Evolutionary conservation across 2,329 filamentous ascomycete species (phyloP).

Genomic region (Hymenoscyphus infarciens): DNA sequence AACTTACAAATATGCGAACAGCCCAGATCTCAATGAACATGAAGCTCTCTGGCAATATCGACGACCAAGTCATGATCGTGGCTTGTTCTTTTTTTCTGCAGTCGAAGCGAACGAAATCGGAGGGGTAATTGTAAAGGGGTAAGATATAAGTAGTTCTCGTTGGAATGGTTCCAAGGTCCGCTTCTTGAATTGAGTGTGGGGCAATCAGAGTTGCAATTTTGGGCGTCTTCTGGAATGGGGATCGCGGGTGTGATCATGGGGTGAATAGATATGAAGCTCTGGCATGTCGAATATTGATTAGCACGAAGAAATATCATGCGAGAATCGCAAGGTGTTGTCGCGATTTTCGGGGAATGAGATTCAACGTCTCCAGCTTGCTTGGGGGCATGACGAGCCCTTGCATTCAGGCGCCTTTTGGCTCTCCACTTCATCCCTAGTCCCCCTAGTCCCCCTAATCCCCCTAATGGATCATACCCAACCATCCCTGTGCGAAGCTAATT

Average conservation of each 20-base stretch:
- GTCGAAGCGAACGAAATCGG: constrained; percentile 3
- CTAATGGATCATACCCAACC: neutral
- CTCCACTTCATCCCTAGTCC: too few relatives aligned
- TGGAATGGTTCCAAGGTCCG: neutral
- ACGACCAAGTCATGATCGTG: constrained; percentile 59
- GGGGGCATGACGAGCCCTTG: constrained; percentile 4
- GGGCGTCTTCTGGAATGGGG: constrained; percentile 8
- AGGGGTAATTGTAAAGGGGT: neutral
- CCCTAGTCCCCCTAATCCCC: too few relatives aligned
- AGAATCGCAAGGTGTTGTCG: neutral
- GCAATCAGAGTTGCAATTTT: neutral
- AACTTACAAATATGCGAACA: constrained; percentile 57
- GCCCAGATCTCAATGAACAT: constrained; percentile 59
- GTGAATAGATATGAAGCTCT: neutral
- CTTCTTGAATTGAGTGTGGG: neutral
- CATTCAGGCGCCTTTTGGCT: neutral
- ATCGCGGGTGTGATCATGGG: neutral
- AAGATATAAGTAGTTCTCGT: neutral
- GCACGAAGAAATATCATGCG: neutral
- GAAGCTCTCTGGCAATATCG: constrained; percentile 58
- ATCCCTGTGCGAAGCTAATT: neutral
- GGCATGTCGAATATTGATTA: constrained; percentile 6
- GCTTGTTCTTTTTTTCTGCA: neutral
- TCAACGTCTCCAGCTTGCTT: too few relatives aligned
- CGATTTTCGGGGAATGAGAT: neutral